Evolutionary conservation across 1,284 basidiomycete genomes (phyloP).

Genomic region (Trichosporon ovoides): DNA sequence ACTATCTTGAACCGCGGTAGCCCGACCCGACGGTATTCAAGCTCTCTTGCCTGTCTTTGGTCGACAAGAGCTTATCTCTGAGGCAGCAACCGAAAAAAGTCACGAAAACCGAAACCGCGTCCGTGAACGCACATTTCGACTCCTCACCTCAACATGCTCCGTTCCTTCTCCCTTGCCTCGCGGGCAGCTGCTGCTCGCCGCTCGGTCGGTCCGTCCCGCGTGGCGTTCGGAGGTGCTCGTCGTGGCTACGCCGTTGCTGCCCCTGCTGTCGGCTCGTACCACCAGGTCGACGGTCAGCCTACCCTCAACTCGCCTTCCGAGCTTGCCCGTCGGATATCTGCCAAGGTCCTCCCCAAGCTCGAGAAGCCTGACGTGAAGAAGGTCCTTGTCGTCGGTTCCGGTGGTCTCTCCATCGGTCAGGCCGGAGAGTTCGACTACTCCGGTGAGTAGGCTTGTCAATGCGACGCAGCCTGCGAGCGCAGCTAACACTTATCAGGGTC

Average conservation of each 20-base stretch:
- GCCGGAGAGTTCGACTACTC: slow-evolving; percentile 99
- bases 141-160: slow-evolving; percentile 17
- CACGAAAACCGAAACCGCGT: background rate
- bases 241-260: slow-evolving; percentile 60
- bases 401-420: slow-evolving; percentile 95
- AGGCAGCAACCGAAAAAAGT: background rate
- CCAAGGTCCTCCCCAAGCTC: slow-evolving; percentile 72
- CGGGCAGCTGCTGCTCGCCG: slow-evolving; percentile 15
- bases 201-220: slow-evolving; percentile 4
- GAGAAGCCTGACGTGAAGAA: slow-evolving; percentile 85
- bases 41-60: background rate
- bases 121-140: background rate
- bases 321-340: slow-evolving; percentile 81
- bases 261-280: slow-evolving; percentile 69
- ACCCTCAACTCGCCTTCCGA: slow-evolving; percentile 88
- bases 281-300: slow-evolving; percentile 63
- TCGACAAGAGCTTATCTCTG: background rate
- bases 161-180: slow-evolving; percentile 19
- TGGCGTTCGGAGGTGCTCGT: slow-evolving; percentile 2
- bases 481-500: slow-evolving; percentile 53
- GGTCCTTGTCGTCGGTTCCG: slow-evolving; percentile 93
- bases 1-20: slow-evolving; percentile 4
- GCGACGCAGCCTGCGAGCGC: background rate
- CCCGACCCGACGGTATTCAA: background rate
- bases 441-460: slow-evolving; percentile 51